A percentile compares a stretch with the other conserved stretches of the same genome.
Conservation (phyloP, 2,329 filamentous ascomycete species). For the Zasmidium angulare region DNA sequence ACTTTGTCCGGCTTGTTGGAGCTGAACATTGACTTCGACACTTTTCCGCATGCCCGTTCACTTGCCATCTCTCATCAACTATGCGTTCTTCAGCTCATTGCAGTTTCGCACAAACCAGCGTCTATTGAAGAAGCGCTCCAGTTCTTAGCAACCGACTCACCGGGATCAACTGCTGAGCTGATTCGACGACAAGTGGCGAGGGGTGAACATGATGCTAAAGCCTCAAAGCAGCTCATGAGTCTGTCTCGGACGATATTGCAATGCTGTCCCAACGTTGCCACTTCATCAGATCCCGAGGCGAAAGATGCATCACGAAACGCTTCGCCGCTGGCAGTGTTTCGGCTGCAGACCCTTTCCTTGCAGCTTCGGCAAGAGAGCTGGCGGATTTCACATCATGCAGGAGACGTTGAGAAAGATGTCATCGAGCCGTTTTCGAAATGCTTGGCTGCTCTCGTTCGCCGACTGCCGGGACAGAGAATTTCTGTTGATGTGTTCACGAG, state of each 20-base stretch:
- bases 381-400: slow-evolving; percentile 60
- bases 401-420: slow-evolving; percentile 63
- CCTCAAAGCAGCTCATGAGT: slow-evolving; percentile 64
- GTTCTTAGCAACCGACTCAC: slow-evolving; percentile 53
- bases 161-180: slow-evolving; percentile 60
- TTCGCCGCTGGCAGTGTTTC: slow-evolving; percentile 58
- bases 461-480: slow-evolving; percentile 4
- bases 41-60: slow-evolving; percentile 42
- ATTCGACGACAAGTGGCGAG: slow-evolving; percentile 51
- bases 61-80: slow-evolving; percentile 65
- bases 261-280: slow-evolving; percentile 66
- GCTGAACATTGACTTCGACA: slow-evolving; percentile 51
- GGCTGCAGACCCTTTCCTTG: slow-evolving; percentile 65
- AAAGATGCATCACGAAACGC: slow-evolving; percentile 56
- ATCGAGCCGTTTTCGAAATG: slow-evolving; percentile 65
- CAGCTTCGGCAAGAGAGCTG: slow-evolving; percentile 64
- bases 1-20: slow-evolving; percentile 62
- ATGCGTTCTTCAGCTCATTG: slow-evolving; percentile 64
- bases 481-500: slow-evolving; percentile 10
- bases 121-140: slow-evolving; percentile 59
- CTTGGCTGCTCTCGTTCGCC: slow-evolving; percentile 54
- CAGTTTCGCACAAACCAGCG: slow-evolving; percentile 58
- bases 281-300: slow-evolving; percentile 60
- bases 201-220: slow-evolving; percentile 55
- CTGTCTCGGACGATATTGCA: slow-evolving; percentile 65